Conservation (phyloP, 805 yeast genomes). For the Clavispora carvajalis region DNA sequence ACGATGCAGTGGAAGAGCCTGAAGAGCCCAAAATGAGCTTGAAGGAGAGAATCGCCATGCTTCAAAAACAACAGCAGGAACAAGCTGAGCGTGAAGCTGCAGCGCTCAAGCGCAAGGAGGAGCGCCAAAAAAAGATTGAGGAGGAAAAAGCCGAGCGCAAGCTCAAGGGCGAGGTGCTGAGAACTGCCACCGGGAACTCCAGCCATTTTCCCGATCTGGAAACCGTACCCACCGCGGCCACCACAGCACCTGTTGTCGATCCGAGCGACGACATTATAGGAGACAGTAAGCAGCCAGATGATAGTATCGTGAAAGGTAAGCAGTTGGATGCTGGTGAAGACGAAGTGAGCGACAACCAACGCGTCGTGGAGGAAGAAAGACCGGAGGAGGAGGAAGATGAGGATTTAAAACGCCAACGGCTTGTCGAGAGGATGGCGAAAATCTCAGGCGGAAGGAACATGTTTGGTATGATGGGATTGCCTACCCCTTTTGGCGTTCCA, state of each 20-base stretch:
- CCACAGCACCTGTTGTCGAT: too few species aligned
- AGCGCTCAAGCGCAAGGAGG: slow-evolving; percentile 47
- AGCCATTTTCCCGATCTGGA: too few species aligned
- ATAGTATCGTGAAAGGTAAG: slow-evolving; percentile 8
- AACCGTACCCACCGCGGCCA: too few species aligned
- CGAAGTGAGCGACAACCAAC: slow-evolving; percentile 5
- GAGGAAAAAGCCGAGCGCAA: slow-evolving; percentile 11
- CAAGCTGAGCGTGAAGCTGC: slow-evolving; percentile 71
- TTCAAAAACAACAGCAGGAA: slow-evolving; percentile 76
- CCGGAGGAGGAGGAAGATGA: slow-evolving; percentile 69
- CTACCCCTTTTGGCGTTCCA: slow-evolving; percentile 34
- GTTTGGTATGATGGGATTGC: slow-evolving; percentile 66
- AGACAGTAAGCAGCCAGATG: slow-evolving; percentile 3
- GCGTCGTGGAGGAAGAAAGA: slow-evolving; percentile 29
- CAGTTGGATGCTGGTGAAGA: slow-evolving; percentile 9
- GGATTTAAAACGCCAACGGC: slow-evolving; percentile 65
- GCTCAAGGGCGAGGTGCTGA: slow-evolving; percentile 1
- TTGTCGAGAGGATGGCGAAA: slow-evolving; percentile 94
- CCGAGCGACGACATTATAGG: neutral
- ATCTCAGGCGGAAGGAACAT: slow-evolving; percentile 81
- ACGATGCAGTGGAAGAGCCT: slow-evolving; percentile 29
- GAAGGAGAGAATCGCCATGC: slow-evolving; percentile 78
- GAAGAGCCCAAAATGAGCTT: slow-evolving; percentile 74
- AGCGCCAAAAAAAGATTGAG: slow-evolving; percentile 39
- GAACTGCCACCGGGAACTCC: slow-evolving; percentile 1